Conservation (phyloP, 345 rosid species). For the Euphorbia lathyris region DNA sequence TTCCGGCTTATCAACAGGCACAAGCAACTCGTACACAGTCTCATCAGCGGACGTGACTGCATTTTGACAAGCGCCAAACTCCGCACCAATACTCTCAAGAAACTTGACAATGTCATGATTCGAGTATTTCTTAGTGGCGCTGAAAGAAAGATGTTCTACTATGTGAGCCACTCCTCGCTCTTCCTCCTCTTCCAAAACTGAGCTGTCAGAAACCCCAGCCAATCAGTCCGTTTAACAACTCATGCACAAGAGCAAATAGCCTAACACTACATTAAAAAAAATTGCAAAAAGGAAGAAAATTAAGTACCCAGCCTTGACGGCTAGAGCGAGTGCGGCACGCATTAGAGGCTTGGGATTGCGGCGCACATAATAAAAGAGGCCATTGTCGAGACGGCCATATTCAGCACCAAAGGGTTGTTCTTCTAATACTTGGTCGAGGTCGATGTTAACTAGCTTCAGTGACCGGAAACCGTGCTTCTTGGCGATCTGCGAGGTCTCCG, state of each 20-base stretch:
- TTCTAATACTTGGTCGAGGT: constrained; percentile 48
- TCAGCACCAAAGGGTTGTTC: constrained; percentile 69
- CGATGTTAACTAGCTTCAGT: constrained; percentile 65
- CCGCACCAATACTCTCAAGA: constrained; percentile 91
- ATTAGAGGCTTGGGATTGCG: constrained; percentile 79
- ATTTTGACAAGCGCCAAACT: constrained; percentile 95
- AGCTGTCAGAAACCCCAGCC: constrained; percentile 61
- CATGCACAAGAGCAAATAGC: not conserved
- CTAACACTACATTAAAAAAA: not conserved
- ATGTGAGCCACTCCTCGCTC: constrained; percentile 97
- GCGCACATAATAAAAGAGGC: constrained; percentile 82
- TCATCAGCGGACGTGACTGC: constrained; percentile 88
- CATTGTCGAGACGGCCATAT: constrained; percentile 73
- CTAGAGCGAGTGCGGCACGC: constrained; percentile 91
- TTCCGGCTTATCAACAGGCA: constrained; percentile 83
- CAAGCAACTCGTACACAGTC: constrained; percentile 83
- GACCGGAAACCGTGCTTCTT: constrained; percentile 78
- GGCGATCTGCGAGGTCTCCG: constrained; percentile 52
- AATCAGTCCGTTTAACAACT: constrained; percentile 27
- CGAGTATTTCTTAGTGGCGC: constrained; percentile 75
- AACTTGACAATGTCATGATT: constrained; percentile 91
- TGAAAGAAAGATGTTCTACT: constrained; percentile 92
- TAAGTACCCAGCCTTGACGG: constrained; percentile 71
- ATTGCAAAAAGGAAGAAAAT: not conserved
- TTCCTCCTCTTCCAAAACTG: constrained; percentile 94